Base-by-base conservation (phyloP, 768 basidiomycete species). In the Amanita brunnescens region DNA sequence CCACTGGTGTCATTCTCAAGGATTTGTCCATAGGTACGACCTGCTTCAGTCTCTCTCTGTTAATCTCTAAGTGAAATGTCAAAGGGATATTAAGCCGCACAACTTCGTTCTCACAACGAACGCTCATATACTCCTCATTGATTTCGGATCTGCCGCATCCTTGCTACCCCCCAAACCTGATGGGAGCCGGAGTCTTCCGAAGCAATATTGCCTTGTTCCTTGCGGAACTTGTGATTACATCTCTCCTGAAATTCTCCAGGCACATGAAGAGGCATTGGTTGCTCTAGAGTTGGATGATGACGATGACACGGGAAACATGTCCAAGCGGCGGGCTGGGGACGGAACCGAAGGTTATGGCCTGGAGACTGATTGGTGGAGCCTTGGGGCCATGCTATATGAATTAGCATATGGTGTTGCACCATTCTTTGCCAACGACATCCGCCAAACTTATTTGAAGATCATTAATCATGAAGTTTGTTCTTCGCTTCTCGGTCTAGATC, bases 351-450 rank as follows among this genome's bases (percentile, higher is more conserved):
- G 81, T 7, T 96, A 94, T 62, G 91, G 89, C 9, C 68, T 76
- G n/a, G 89, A 92, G 62, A 88, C 90, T 0, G 95, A 98, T 61
- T 94, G 91, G 89, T 98, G 80, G n/a, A n/a, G n/a, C n/a, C n/a
- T n/a, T n/a, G n/a, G n/a, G n/a, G n/a, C n/a, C n/a, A n/a, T n/a
- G n/a, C 56, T 94, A 42, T 97, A 91, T 57, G 94, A 96, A 67
- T 79, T 96, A 74, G 74, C 76, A 1, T 88, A 83, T 59, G 94
- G 94, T 1, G 68, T 80, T 16, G 80, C 91, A 0, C 94, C 95
- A 84, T 99, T 37, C n/a, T n/a, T n/a, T n/a, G n/a, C n/a, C n/a
- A n/a, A n/a, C n/a, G n/a, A n/a, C n/a, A n/a, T n/a, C n/a, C 72
- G 84, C 41, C 79, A 82, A 44, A 95, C 92, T 0, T 94, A 95